phyloP scores from a whole-genome alignment of 73 alveolate genomes.

The Symbiodinium natans region DNA sequence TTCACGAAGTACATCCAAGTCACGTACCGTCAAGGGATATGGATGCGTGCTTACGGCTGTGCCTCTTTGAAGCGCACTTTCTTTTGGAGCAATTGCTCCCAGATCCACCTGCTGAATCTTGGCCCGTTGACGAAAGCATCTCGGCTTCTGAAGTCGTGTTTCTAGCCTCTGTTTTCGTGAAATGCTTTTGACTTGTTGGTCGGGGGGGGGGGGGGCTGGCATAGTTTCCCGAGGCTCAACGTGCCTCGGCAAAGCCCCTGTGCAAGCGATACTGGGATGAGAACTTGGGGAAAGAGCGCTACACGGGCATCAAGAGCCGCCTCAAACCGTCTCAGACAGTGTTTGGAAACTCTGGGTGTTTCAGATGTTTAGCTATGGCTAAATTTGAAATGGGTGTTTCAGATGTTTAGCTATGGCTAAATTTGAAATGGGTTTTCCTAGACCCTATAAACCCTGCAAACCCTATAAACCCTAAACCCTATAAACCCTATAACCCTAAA shows the following conservation, averaged over 20 bases:
- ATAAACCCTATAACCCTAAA: too few species aligned
- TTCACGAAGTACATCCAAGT: not conserved
- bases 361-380: too few species aligned
- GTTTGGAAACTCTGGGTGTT: too few species aligned
- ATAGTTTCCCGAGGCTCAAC: not conserved
- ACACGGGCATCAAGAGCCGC: not conserved
- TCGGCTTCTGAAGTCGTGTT: not conserved
- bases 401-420: too few species aligned
- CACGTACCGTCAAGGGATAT: not conserved
- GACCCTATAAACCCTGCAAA: too few species aligned
- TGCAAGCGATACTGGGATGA: not conserved
- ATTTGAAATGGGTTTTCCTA: too few species aligned
- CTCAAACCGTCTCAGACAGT: not conserved
- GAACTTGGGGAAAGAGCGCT: not conserved
- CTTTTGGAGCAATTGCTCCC: not conserved
- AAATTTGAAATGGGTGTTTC: too few species aligned
- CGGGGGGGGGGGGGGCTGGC: too few species aligned
- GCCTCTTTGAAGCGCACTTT: not conserved
- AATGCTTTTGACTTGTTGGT: not conserved
- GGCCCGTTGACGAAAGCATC: not conserved
- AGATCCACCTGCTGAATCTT: not conserved
- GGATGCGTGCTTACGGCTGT: constrained; percentile 36
- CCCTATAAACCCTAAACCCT: too few species aligned
- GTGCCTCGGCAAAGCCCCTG: not conserved
- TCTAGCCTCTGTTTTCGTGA: not conserved